Base-by-base conservation (phyloP, 1,139 yeast genomes). In the Scheffersomyces stambukii region DNA sequence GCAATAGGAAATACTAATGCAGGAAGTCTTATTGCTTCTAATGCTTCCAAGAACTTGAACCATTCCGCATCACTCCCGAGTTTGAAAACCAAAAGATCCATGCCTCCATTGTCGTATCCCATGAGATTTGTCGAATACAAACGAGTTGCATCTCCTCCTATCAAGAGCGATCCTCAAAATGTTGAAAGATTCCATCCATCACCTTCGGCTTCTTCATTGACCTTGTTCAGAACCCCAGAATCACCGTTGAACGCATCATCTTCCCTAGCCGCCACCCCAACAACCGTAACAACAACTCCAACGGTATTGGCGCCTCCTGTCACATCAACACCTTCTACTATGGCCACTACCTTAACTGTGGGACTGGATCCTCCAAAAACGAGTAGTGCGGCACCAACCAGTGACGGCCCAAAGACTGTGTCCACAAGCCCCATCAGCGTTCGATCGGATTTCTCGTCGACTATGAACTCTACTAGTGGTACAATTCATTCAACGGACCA, bases 51-150 rank as follows among this genome's bases (percentile, higher is more conserved):
- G 19, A 25, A 23, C 23, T 48, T 64, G 28, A 69, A 67, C 3
- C 70, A 64, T 46, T 63, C 69, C 5, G 54, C 65, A 8, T 61
- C 69, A 36, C 50, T 64, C 28, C 70, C 70, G 5, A 57, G 58
- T 34, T 45, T 60, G 27, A 60, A 55, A 27, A 16, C 33, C 7
- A 39, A 33, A 24, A 22, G 30, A 21, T 33, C 36, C 13, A 13
- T 24, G 19, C 9, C 20, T 4, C n/a, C n/a, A n/a, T n/a, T n/a
- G n/a, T 8, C 20, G 11, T 23, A 29, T 6, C 13, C 28, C 15
- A 27, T 26, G 13, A 23, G 31, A 17, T 30, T 27, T 21, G 17
- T 12, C 8, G 32, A 31, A 10, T 15, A 24, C 11, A 33, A 33
- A 20, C 20, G 28, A 12, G 13, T 28, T 18, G 16, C 26, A 9